Evolutionary conservation across 192 early-diverging fungal genomes (phyloP).

Genomic region (Backusella westeae): DNA sequence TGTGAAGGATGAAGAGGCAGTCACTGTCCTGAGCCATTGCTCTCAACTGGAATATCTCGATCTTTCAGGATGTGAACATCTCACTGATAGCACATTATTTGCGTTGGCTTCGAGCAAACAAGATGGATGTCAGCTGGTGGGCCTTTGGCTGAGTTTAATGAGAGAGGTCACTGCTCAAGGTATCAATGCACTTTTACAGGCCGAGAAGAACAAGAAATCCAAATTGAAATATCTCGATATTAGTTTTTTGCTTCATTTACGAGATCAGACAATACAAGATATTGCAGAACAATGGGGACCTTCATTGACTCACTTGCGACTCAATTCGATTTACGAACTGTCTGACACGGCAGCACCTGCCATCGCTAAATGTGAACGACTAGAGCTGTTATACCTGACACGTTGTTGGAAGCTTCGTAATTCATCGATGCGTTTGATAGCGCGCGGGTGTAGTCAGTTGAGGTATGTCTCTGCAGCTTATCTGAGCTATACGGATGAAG

Average conservation of each 20-base stretch:
- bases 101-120: neutral
- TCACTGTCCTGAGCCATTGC: constrained; percentile 2
- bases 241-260: neutral
- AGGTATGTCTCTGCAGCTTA: constrained; percentile 14
- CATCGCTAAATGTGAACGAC: constrained; percentile 6
- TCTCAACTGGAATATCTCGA: constrained; percentile 4
- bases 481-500: constrained; percentile 9
- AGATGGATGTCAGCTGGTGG: neutral
- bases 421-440: neutral
- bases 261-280: neutral
- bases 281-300: neutral
- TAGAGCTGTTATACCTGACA: constrained; percentile 9
- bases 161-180: neutral
- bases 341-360: neutral
- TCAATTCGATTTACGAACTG: constrained; percentile 13
- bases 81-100: neutral
- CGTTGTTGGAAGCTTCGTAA: constrained; percentile 17
- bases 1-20: constrained; percentile 9
- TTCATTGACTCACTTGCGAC: constrained; percentile 15
- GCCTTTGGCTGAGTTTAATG: constrained; percentile 8
- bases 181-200: neutral
- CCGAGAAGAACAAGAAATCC: neutral
- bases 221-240: constrained; percentile 13
- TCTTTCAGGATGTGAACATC: constrained; percentile 16
- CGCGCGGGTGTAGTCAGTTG: neutral